Conservation (phyloP, 139 green algal genomes). For the Chlamydomonas schloesseri region DNA sequence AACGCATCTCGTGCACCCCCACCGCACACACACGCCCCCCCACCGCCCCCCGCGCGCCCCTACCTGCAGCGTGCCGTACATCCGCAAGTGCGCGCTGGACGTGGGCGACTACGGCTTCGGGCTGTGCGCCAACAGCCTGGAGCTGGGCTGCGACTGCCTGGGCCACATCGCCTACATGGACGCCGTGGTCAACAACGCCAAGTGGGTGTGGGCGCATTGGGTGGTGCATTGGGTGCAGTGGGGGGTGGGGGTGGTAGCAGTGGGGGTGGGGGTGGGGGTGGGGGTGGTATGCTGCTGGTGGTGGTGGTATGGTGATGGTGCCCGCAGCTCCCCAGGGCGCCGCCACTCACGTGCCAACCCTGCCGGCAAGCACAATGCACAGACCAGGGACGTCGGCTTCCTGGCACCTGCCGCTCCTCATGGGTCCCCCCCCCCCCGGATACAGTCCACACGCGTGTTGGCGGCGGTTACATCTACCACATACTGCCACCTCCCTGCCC, state of each 20-base stretch:
- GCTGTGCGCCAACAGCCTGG: conserved; percentile 71
- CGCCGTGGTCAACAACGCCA: conserved; percentile 78
- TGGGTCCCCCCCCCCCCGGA: too few relatives aligned
- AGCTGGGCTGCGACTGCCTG: conserved; percentile 92
- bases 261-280: not conserved
- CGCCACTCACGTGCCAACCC: too few relatives aligned
- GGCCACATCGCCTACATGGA: conserved; percentile 91
- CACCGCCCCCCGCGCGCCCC: not conserved
- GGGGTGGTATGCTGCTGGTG: too few relatives aligned
- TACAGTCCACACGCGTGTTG: too few relatives aligned
- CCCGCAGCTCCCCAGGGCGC: too few relatives aligned
- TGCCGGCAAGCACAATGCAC: too few relatives aligned
- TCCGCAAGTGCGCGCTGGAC: conserved; percentile 91
- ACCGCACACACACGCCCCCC: not conserved
- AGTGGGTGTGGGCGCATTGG: conserved; percentile 49
- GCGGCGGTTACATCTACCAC: too few relatives aligned
- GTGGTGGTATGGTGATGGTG: too few relatives aligned
- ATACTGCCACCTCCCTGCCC: too few relatives aligned
- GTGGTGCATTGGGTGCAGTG: not conserved
- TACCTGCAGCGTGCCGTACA: conserved; percentile 68
- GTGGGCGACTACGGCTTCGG: conserved; percentile 73
- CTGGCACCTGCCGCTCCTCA: too few relatives aligned
- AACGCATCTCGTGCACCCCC: not conserved
- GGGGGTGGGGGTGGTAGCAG: not conserved
- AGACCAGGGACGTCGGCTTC: too few relatives aligned